These are phyloP conservation scores for Stropharia rugosoannulata DNA, from an alignment of 768 basidiomycete species.

Conservation along the genomic window DNA sequence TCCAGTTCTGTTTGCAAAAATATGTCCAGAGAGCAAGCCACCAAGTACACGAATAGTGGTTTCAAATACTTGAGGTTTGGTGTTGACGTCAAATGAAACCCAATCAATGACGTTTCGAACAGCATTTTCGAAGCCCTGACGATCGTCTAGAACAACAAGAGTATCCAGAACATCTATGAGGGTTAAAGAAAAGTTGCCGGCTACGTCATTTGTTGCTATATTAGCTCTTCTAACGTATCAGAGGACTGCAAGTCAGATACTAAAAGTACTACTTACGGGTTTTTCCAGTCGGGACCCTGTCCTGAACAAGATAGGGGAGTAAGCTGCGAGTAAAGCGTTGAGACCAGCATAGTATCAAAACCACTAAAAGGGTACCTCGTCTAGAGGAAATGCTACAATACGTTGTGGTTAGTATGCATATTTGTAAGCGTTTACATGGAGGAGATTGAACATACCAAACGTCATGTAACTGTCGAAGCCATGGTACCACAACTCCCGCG, in stretches of 20 bases:
- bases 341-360: not conserved
- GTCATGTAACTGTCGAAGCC: constrained; percentile 89
- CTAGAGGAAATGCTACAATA: constrained; percentile 73
- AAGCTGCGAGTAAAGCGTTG: constrained; percentile 45
- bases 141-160: constrained; percentile 83
- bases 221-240: constrained; percentile 50
- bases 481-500: constrained; percentile 84
- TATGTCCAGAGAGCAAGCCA: constrained; percentile 83
- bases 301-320: constrained; percentile 85
- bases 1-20: constrained; percentile 65
- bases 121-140: constrained; percentile 77
- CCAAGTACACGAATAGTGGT: constrained; percentile 94
- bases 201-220: constrained; percentile 85
- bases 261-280: constrained; percentile 56
- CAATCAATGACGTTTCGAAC: constrained; percentile 77
- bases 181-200: constrained; percentile 89
- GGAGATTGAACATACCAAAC: constrained; percentile 47
- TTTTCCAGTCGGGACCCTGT: constrained; percentile 83
- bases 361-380: constrained; percentile 54
- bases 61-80: constrained; percentile 98
- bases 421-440: not conserved
- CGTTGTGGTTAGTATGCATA: constrained; percentile 15
- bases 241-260: constrained; percentile 5
- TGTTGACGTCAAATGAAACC: constrained; percentile 92
- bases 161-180: constrained; percentile 85